Evolutionary conservation across 768 basidiomycete species (phyloP).

Genomic region (Cyathus striatus): DNA sequence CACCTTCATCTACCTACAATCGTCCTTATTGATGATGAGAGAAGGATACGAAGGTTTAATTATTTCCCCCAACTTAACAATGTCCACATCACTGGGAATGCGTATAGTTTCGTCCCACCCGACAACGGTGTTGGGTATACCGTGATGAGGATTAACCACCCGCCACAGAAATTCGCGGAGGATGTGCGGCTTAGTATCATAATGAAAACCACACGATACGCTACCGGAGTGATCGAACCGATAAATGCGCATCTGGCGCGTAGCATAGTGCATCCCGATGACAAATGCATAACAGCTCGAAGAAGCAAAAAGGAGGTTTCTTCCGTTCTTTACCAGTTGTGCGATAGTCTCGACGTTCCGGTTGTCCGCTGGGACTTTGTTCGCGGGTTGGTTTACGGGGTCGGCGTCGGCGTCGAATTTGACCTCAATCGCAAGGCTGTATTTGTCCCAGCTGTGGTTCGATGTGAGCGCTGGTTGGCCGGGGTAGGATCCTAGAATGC

Average conservation of each 20-base stretch:
- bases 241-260: slow-evolving; percentile 1
- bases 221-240: neutral
- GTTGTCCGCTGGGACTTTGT: neutral
- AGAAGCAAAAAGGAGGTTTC: neutral
- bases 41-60: neutral
- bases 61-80: neutral
- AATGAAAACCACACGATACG: neutral
- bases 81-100: neutral
- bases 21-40: neutral
- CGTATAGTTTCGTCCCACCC: neutral
- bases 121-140: neutral
- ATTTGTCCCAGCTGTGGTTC: neutral
- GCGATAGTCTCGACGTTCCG: neutral
- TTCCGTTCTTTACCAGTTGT: neutral
- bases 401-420: neutral
- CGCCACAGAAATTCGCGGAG: neutral
- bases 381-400: neutral
- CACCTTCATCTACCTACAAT: neutral
- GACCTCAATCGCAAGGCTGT: neutral
- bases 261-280: neutral
- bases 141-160: neutral
- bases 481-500: neutral
- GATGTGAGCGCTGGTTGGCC: neutral
- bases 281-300: neutral
- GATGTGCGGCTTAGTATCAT: neutral